Conservation (phyloP, 805 yeast genomes). For the Saccharomycopsis vini region DNA sequence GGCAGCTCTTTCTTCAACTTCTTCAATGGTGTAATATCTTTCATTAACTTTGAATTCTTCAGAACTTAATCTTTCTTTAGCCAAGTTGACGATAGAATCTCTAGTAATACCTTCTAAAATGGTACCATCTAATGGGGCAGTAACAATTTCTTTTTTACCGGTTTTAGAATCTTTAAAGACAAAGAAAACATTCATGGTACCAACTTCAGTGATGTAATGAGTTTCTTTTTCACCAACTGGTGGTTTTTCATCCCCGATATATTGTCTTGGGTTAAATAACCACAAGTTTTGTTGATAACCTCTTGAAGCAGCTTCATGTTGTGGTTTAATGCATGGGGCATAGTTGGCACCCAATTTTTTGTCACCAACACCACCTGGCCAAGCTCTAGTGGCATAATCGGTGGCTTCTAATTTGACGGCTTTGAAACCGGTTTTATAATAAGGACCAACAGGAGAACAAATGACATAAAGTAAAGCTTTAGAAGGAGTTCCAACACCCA, state of each 20-base stretch:
- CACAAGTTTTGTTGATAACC: constrained; percentile 96
- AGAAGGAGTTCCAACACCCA: constrained; percentile 80
- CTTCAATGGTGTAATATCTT: constrained; percentile 74
- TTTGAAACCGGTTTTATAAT: constrained; percentile 90
- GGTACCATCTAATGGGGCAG: constrained; percentile 97
- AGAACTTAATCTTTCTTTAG: constrained; percentile 65
- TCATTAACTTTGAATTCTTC: constrained; percentile 78
- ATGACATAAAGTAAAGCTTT: constrained; percentile 79
- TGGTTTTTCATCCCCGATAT: too few species aligned
- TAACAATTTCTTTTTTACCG: constrained; percentile 85
- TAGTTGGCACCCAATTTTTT: constrained; percentile 95
- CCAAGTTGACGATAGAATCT: constrained; percentile 72
- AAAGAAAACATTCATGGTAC: constrained; percentile 93
- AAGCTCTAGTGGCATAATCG: constrained; percentile 92
- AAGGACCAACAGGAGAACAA: constrained; percentile 95
- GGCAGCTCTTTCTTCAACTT: constrained; percentile 66
- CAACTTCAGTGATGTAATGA: constrained; percentile 84
- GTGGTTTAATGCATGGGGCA: constrained; percentile 92
- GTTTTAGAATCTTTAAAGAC: constrained; percentile 66
- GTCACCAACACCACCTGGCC: constrained; percentile 99
- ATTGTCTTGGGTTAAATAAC: constrained; percentile 82
- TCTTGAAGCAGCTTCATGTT: constrained; percentile 76
- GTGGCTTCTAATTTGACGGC: constrained; percentile 93
- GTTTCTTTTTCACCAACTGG: too few species aligned
- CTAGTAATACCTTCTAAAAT: constrained; percentile 95